phyloP scores from a whole-genome alignment of 768 basidiomycete genomes.

The Ramaria sp. region DNA sequence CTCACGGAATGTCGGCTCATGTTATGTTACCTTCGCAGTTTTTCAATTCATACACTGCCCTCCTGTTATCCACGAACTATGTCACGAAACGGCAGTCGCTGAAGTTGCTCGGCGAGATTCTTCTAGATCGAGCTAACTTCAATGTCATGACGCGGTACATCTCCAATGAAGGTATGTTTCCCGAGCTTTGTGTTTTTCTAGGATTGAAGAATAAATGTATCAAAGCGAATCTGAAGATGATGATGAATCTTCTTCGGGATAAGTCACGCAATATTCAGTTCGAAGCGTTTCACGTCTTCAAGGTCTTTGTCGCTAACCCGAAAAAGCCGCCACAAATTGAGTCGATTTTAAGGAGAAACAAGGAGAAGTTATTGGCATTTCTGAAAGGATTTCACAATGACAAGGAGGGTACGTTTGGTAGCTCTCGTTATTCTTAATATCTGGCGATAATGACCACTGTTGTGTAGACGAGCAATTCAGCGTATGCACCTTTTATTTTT shows the following conservation, averaged over 20 bases:
- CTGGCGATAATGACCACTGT: neutral
- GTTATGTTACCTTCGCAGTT: conserved; percentile 42
- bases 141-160: conserved; percentile 98
- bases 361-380: conserved; percentile 85
- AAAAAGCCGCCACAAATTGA: conserved; percentile 98
- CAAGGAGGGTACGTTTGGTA: conserved; percentile 67
- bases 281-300: conserved; percentile 99
- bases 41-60: conserved; percentile 88
- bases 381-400: conserved; percentile 95
- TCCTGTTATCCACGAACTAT: conserved; percentile 90
- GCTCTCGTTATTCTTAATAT: neutral
- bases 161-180: conserved; percentile 48
- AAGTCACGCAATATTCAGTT: conserved; percentile 99
- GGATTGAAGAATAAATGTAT: neutral
- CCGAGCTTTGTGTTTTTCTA: neutral
- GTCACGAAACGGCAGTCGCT: conserved; percentile 99
- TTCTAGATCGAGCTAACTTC: conserved; percentile 96
- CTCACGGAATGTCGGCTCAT: neutral
- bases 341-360: conserved; percentile 80
- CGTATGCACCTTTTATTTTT: conserved; percentile 28
- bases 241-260: conserved; percentile 98
- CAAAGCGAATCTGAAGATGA: conserved; percentile 88
- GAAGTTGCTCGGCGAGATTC: conserved; percentile 94
- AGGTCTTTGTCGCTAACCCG: conserved; percentile 98
- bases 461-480: conserved; percentile 85